Evolutionary conservation across 148 eudicot genomes (phyloP), one percentile per base, ranked within the genome.

Genomic region (Persicaria tinctoria): DNA sequence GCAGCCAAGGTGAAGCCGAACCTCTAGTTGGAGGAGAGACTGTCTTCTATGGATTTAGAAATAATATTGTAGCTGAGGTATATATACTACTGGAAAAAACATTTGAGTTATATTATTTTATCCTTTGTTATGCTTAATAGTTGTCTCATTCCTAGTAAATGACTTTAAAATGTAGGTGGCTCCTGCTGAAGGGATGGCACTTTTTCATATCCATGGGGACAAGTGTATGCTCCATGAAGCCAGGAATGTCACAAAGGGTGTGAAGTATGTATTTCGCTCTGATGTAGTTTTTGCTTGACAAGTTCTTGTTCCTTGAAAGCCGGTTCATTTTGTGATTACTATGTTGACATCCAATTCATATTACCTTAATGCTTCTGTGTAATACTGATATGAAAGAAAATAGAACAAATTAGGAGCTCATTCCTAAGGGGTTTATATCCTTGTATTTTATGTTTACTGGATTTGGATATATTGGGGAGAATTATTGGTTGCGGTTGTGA

Each of bases 191-290:
- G 98, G 98, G 49, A 87, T 90, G 97, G 96, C 98, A 53, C 96
- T 95, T 14, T 80, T 95, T 73, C 97, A 95, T 82, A 84, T 95
- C 56, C 98, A 95, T 76, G 98, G 98, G 27, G 86, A 83, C 41
- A 90, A 87, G 75, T 92, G 98, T 81, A 94, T 95, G 98, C 71
- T 95, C 78, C 98, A 95, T 78, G 98, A 95, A 87, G 93, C 97
- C 49, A 87, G 92, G 46, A 89, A 84, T 79, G 97, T 95, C 70
- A 81, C 80, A 16, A 90, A 90, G 76, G 98, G 98, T 72, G 79
- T 90, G 76, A 95, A 95, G 84, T 95, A 95, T 79, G 84, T 95
- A 2, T 79, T 95, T 77, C 90, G 98, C 68, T 95, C 98, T 7
- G 98, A 95, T 83, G 96, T 95, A 68, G 88, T 79, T 78, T 94